Conservation (phyloP, 805 yeast species). For the Pichia eremophila region DNA sequence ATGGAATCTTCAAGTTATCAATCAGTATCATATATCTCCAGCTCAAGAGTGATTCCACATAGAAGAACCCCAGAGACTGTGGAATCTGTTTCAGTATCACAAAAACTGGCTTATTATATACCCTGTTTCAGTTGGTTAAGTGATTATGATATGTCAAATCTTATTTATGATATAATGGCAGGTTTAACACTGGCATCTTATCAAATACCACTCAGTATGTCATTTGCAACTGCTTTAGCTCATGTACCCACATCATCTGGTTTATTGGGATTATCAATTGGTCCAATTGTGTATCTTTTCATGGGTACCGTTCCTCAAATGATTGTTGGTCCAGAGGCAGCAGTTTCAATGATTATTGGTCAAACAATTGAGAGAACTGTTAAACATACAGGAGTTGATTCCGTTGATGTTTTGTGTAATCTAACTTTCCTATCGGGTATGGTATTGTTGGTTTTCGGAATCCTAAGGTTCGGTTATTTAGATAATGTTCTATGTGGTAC, state of each 20-base stretch:
- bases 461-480: conserved; percentile 77
- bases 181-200: conserved; percentile 85
- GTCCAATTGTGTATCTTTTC: conserved; percentile 68
- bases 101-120: conserved; percentile 48
- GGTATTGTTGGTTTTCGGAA: conserved; percentile 59
- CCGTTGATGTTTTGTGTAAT: conserved; percentile 53
- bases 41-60: conserved; percentile 2
- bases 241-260: conserved; percentile 79
- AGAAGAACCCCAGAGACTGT: not conserved
- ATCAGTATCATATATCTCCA: not conserved
- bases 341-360: conserved; percentile 75
- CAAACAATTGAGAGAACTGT: conserved; percentile 57
- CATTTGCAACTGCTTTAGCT: conserved; percentile 76
- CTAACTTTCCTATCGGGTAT: conserved; percentile 72
- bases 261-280: conserved; percentile 61
- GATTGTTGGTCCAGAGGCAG: conserved; percentile 90
- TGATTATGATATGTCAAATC: conserved; percentile 30
- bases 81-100: conserved; percentile 4
- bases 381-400: conserved; percentile 32
- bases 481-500: conserved; percentile 75
- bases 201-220: conserved; percentile 79
- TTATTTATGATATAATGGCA: conserved; percentile 62
- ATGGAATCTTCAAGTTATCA: not conserved
- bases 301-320: conserved; percentile 82
- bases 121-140: conserved; percentile 66